Percentiles rank a stretch among this genome's conserved stretches.
phyloP scores from a whole-genome alignment of 352 stramenopile genomes.

The Phytopythium sindhum region DNA sequence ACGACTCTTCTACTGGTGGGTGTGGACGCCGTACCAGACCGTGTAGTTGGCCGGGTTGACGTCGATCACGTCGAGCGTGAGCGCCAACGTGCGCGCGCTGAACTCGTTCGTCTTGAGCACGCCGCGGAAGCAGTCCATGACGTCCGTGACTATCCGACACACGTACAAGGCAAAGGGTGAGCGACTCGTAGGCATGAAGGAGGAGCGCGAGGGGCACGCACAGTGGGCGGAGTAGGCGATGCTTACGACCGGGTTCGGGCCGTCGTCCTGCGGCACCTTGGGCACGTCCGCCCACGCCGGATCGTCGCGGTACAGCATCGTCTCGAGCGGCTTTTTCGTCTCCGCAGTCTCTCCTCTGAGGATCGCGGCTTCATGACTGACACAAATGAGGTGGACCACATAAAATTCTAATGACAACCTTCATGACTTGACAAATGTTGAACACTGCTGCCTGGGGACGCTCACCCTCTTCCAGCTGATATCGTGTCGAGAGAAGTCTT shows the following conservation, averaged over 20 bases:
- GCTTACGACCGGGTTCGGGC: constrained; percentile 70
- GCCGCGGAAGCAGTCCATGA: constrained; percentile 96
- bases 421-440: no score
- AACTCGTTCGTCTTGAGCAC: constrained; percentile 90
- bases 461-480: no score
- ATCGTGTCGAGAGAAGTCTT: no score
- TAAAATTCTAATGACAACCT: background rate
- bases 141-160: constrained; percentile 51
- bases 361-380: background rate
- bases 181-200: background rate
- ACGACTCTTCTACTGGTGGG: no score
- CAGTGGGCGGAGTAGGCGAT: constrained; percentile 73
- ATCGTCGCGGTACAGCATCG: constrained; percentile 63
- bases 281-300: constrained; percentile 73
- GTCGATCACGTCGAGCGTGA: constrained; percentile 93
- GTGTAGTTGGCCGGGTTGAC: constrained; percentile 98
- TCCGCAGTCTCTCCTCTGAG: background rate
- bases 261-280: constrained; percentile 83
- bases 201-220: no score
- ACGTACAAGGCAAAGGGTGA: no score
- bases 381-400: background rate
- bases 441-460: background rate
- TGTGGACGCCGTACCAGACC: constrained; percentile 87
- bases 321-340: background rate
- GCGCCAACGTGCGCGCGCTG: constrained; percentile 85